Evolutionary conservation across 257 asterid genomes (phyloP).

Genomic region (Solanum ossicruentum): DNA sequence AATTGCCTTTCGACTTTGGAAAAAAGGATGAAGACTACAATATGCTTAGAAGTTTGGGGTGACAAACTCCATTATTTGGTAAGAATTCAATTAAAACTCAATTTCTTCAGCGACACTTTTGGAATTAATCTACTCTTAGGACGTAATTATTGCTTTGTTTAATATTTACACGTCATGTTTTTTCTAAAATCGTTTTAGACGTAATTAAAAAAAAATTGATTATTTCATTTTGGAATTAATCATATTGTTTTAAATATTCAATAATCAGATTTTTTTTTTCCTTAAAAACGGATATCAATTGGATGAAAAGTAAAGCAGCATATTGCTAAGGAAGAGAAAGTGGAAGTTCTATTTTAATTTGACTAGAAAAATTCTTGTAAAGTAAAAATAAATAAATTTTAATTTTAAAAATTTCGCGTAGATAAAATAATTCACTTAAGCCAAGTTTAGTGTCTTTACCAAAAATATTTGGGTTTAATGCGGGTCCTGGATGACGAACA

Average conservation of each 20-base stretch:
- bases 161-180: background rate
- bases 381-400: background rate
- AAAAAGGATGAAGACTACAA: background rate
- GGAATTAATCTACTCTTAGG: background rate
- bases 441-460: background rate
- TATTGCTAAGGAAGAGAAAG: too few species aligned
- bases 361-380: background rate
- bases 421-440: too few species aligned
- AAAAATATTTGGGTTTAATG: background rate
- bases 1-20: too few species aligned
- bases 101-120: background rate
- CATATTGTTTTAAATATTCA: background rate
- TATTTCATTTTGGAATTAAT: too few species aligned
- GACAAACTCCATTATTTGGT: background rate
- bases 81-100: background rate
- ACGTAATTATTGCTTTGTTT: background rate
- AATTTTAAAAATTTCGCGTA: too few species aligned
- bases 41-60: background rate
- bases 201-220: background rate
- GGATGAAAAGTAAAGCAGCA: too few species aligned
- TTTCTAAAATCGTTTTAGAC: background rate
- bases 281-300: too few species aligned
- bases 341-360: too few species aligned
- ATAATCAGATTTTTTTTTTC: background rate
- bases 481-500: background rate